These are phyloP conservation scores for Yamadazyma diospyri DNA, from an alignment of 1,139 yeast species.

Conservation along the genomic window DNA sequence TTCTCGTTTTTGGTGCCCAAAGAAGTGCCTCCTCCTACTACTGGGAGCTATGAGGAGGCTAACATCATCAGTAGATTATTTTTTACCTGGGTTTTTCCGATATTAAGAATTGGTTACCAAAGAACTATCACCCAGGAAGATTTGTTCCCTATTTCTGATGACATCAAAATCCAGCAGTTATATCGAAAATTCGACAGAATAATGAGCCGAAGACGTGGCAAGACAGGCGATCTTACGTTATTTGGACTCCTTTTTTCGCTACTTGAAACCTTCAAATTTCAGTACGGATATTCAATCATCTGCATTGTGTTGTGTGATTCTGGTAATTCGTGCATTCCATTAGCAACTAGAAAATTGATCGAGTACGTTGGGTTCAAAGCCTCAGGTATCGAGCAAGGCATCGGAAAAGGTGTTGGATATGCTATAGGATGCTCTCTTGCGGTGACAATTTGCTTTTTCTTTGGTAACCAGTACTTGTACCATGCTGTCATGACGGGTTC, in stretches of 20 bases:
- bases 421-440: constrained; percentile 29
- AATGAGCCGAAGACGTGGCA: constrained; percentile 20
- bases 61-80: constrained; percentile 33
- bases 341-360: constrained; percentile 28
- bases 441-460: constrained; percentile 17
- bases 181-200: constrained; percentile 27
- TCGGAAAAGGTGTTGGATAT: constrained; percentile 38
- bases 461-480: constrained; percentile 19
- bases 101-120: constrained; percentile 47
- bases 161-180: constrained; percentile 50
- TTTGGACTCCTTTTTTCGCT: constrained; percentile 8
- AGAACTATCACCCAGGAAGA: constrained; percentile 65
- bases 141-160: constrained; percentile 52
- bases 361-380: constrained; percentile 25
- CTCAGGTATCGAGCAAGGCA: constrained; percentile 19
- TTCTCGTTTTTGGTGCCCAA: constrained; percentile 16
- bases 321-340: constrained; percentile 25
- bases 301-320: constrained; percentile 21
- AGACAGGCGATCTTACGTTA: constrained; percentile 18
- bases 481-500: constrained; percentile 50
- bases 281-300: constrained; percentile 22
- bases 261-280: constrained; percentile 27
- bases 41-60: constrained; percentile 32
- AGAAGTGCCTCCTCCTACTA: constrained; percentile 51
- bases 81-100: constrained; percentile 59